Evolutionary conservation across 192 early-diverging fungal species (phyloP).

Genomic region (Mycoemilia scoparia): DNA sequence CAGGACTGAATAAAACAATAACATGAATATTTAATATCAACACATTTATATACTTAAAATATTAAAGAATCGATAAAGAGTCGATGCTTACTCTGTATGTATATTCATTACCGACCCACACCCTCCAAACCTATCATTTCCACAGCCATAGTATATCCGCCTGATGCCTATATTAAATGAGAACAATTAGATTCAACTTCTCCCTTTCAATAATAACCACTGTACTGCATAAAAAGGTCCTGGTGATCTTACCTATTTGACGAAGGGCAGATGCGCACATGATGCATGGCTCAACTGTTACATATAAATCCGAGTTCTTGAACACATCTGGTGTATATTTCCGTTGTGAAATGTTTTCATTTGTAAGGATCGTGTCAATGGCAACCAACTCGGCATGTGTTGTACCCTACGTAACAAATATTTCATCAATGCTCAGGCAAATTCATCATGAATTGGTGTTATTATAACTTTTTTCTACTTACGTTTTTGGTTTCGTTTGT

Average conservation of each 20-base stretch:
- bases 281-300: constrained; percentile 94
- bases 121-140: constrained; percentile 92
- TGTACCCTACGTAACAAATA: too few species aligned
- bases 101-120: constrained; percentile 79
- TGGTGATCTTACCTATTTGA: too few species aligned
- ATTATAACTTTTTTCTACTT: too few species aligned
- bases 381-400: constrained; percentile 90
- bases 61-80: not conserved
- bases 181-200: too few species aligned
- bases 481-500: constrained; percentile 79
- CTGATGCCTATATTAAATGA: too few species aligned
- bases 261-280: constrained; percentile 92
- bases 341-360: constrained; percentile 8
- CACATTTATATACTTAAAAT: constrained; percentile 2
- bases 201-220: not conserved
- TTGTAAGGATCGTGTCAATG: constrained; percentile 54
- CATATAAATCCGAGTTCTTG: constrained; percentile 55
- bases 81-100: constrained; percentile 53
- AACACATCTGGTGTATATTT: constrained; percentile 25
- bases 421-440: constrained; percentile 18
- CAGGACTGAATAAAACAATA: too few species aligned
- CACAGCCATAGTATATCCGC: constrained; percentile 80
- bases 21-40: not conserved
- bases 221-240: not conserved
- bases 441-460: not conserved